A percentile compares a stretch with the other conserved stretches of the same genome.
These are phyloP conservation scores for Eurotiales sp. DNA, from an alignment of 2,329 filamentous ascomycete genomes.

Conservation along the genomic window DNA sequence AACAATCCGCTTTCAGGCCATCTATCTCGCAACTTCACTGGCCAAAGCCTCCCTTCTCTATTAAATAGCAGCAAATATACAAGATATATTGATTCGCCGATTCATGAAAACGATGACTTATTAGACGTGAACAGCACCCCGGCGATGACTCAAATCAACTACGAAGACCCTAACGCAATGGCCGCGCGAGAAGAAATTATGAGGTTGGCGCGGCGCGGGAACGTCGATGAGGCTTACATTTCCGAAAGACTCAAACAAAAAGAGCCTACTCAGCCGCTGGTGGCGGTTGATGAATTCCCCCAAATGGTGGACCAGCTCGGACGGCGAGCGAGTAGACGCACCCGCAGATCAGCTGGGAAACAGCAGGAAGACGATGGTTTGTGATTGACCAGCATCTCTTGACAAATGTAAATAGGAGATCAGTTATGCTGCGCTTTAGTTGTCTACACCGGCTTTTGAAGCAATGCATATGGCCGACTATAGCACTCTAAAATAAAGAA, in stretches of 20 bases:
- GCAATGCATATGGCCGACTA: too few species aligned
- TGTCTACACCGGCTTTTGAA: too few species aligned
- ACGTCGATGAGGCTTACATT: slow-evolving; percentile 6
- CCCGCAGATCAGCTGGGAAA: slow-evolving; percentile 13
- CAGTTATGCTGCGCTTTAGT: too few species aligned
- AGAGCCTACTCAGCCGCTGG: slow-evolving; percentile 2
- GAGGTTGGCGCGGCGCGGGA: slow-evolving; percentile 39
- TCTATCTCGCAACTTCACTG: slow-evolving; percentile 20
- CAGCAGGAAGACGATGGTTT: slow-evolving; percentile 7
- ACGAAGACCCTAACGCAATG: slow-evolving; percentile 50
- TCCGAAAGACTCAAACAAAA: slow-evolving; percentile 11
- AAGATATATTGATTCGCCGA: slow-evolving; percentile 23
- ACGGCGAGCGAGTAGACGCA: slow-evolving; percentile 9
- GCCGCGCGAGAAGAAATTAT: slow-evolving; percentile 56
- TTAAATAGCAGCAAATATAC: slow-evolving; percentile 27
- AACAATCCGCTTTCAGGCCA: slow-evolving; percentile 19
- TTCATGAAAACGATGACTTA: slow-evolving; percentile 22
- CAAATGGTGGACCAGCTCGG: slow-evolving; percentile 3
- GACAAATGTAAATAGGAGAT: too few species aligned
- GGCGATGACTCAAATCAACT: slow-evolving; percentile 46
- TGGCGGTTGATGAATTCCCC: slow-evolving; percentile 11
- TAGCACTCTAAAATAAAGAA: too few species aligned
- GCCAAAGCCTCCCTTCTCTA: slow-evolving; percentile 30
- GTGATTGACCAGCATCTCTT: too few species aligned
- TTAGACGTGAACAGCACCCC: slow-evolving; percentile 32